Base-by-base conservation (phyloP, 2,329 filamentous ascomycete species). In the Cladosporium velox region DNA sequence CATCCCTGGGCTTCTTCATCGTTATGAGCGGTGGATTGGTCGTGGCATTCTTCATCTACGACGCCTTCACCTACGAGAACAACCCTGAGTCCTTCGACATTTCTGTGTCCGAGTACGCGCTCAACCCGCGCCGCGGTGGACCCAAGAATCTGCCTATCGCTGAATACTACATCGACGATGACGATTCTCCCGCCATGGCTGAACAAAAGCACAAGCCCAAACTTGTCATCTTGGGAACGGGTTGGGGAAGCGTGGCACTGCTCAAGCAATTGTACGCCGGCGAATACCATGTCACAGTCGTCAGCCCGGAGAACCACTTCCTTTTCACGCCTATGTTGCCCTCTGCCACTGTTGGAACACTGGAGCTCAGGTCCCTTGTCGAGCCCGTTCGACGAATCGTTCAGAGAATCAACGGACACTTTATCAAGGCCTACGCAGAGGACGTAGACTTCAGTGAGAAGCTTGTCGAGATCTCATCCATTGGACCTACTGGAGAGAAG, bases 241-340 rank as follows among this genome's bases (percentile, higher is more conserved):
- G 95, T 54, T 99, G 95, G 95, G 95, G 93, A 64, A 92, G 92
- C 73, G 91, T 99, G 67, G 92, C 94, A 4, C 82, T 99, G 67
- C 81, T 99, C 71, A 99, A 99, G 81, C 90, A 92, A 68, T 80
- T 99, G 69, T 91, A 94, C 68, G 90, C 93, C 0, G 92, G 93
- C 14, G 92, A 97, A 72, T 99, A 97, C 76, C 93, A 99, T 78
- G 90, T 99, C 71, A 98, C 94, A 4, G 90, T 99, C 47, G 90
- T 99, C 52, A 96, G 93, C 14, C 94, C 95, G 0, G 91, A 91
- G 41, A 98, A 98, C 74, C 97, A 98, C 81, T 99, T 99, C 80
- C 82, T 99, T 35, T 99, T 99, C 79, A 99, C 95, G 1, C 95
- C 95, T 0, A 98, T 99, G 93, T 84, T 99, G 52, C 95, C 95